phyloP scores from a whole-genome alignment of 2,329 filamentous ascomycete genomes.

The Beauveria pseudobassiana region DNA sequence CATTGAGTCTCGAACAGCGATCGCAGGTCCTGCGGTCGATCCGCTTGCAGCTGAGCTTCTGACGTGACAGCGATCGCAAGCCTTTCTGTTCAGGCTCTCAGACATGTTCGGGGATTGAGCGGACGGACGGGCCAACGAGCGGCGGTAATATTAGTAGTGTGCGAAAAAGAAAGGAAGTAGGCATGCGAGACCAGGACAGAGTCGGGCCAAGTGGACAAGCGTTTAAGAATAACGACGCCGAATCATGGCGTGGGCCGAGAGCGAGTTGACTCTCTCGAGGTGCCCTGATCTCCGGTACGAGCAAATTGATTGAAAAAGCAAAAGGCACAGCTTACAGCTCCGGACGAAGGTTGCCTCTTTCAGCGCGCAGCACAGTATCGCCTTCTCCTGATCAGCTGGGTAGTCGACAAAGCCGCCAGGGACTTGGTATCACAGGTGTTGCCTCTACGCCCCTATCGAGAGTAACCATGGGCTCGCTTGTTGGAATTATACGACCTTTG shows the following conservation, averaged over 20 bases:
- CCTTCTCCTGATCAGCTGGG: neutral
- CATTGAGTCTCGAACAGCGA: slow-evolving; percentile 33
- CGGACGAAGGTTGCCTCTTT: neutral
- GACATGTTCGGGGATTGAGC: slow-evolving; percentile 24
- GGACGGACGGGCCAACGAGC: neutral
- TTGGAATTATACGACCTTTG: slow-evolving; percentile 1
- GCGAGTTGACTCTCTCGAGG: too few relatives aligned
- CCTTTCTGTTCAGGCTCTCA: slow-evolving; percentile 33
- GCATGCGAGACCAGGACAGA: neutral
- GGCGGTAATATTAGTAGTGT: neutral
- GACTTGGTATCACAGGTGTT: neutral
- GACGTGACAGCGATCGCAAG: slow-evolving; percentile 40
- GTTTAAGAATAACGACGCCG: slow-evolving; percentile 9
- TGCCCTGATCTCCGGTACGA: neutral
- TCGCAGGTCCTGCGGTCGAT: slow-evolving; percentile 33
- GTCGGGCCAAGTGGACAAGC: neutral
- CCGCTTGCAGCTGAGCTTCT: slow-evolving; percentile 40
- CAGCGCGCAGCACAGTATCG: neutral
- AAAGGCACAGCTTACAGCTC: neutral
- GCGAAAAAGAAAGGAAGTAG: neutral
- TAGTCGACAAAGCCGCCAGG: neutral
- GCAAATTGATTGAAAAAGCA: neutral
- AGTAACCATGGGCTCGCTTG: slow-evolving; percentile 1
- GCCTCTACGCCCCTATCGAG: neutral
- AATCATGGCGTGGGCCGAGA: neutral